Conservation (phyloP, 345 rosid species). For the Camelina sativa region DNA sequence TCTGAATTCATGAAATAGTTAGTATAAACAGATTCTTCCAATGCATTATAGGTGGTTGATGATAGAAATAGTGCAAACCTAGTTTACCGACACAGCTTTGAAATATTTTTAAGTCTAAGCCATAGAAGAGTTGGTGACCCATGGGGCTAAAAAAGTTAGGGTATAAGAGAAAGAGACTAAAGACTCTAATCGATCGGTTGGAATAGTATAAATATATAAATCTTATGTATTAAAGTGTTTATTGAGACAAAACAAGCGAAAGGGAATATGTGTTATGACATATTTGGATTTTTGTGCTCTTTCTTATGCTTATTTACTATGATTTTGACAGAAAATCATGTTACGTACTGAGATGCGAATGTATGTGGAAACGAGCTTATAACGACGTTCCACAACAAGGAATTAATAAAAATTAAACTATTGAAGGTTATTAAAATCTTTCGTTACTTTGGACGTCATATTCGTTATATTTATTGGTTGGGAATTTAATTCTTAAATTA, state of each 20-base stretch:
- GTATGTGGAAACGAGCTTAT: constrained; percentile 56
- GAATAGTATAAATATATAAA: constrained; percentile 37
- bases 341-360: constrained; percentile 52
- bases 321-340: constrained; percentile 67
- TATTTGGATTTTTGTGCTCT: constrained; percentile 54
- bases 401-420: constrained; percentile 12
- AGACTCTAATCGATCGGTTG: constrained; percentile 54
- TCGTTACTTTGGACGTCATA: neutral
- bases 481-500: neutral
- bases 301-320: constrained; percentile 45
- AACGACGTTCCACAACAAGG: constrained; percentile 39
- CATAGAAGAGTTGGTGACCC: constrained; percentile 36
- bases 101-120: constrained; percentile 5
- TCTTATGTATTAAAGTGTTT: constrained; percentile 5
- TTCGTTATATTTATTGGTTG: no score
- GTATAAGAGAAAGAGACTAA: constrained; percentile 43
- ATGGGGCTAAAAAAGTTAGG: constrained; percentile 45
- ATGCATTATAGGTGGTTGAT: constrained; percentile 13
- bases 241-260: constrained; percentile 51
- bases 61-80: constrained; percentile 15
- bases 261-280: constrained; percentile 77
- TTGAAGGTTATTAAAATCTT: neutral
- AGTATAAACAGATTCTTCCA: constrained; percentile 11
- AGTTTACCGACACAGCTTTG: constrained; percentile 10
- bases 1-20: constrained; percentile 1